Evolutionary conservation across 306 rosid species (phyloP), one percentile per base, ranked within the genome.

Genomic region (Purshia tridentata): DNA sequence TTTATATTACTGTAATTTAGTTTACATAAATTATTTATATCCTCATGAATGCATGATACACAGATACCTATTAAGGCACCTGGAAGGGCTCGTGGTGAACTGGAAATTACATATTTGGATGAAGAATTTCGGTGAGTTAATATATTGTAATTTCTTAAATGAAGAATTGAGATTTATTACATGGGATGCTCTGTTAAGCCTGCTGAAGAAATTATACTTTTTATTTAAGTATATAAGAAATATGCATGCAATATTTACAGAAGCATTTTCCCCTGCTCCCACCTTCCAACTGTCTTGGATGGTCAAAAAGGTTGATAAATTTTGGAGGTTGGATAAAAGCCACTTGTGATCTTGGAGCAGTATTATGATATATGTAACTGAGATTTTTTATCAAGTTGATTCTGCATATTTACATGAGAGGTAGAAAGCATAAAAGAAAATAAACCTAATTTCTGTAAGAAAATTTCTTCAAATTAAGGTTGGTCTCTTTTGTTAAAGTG

Each of bases 31-130:
- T 72, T 40, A 55, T 49, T 62, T 54, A 44, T 69, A 50, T 69
- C 59, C 22, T 59, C 72, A 57, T 80, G 35, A 23, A 23, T 23
- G 35, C 35, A 23, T 23, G 72, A n/a, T 49, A 10, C 66, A 74
- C 87, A 93, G 97, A 81, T 93, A 77, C 97, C 97, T 44, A 51
- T 93, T 47, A 93, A 93, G 78, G 97, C 96, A n/a, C 98, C 97
- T 65, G 98, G 35, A 23, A 90, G 84, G 74, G 93, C 96, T 58
- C 98, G 96, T 5, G 98, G 98, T 66, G 90, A 83, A 85, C 73
- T 93, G 53, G 98, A 93, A 79, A 87, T 86, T 65, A 93, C 93
- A 59, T 93, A 91, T 76, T 81, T 93, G 70, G 97, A 93, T 63
- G 92, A 93, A 85, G 98, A 93, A 70, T 70, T 91, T 69, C 81